phyloP scores from a whole-genome alignment of 345 rosid species.

The Salix exigua region DNA sequence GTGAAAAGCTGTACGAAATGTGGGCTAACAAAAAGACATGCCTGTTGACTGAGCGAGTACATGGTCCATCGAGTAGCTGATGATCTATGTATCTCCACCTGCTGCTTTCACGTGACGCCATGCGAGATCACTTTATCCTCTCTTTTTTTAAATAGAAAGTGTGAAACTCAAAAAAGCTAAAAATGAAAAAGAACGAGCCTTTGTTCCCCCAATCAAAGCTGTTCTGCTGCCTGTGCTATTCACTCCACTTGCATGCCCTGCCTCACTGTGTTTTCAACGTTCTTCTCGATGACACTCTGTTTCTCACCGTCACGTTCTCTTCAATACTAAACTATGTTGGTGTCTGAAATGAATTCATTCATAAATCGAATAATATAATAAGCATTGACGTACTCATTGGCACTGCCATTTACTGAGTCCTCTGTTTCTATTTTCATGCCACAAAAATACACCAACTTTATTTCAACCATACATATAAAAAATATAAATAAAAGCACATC shows the following conservation, averaged over 20 bases:
- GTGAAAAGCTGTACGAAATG: not conserved
- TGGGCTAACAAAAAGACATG: not conserved
- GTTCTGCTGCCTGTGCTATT: conserved; percentile 24
- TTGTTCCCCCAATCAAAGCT: conserved; percentile 13
- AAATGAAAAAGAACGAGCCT: conserved; percentile 1
- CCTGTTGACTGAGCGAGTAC: not conserved
- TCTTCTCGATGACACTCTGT: conserved; percentile 26
- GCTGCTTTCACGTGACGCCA: conserved; percentile 40
- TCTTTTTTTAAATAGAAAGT: not conserved
- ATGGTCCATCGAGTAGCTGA: conserved; percentile 17
- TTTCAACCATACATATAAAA: not conserved
- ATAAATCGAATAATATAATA: not conserved
- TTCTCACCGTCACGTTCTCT: conserved; percentile 18
- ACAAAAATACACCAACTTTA: not conserved
- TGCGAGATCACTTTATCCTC: conserved; percentile 11
- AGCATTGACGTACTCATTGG: not conserved
- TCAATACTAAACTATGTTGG: not conserved
- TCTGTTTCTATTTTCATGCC: not conserved
- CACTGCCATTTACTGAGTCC: conserved; percentile 6
- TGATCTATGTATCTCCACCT: not conserved
- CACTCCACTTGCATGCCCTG: conserved; percentile 13
- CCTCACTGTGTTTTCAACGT: conserved; percentile 16
- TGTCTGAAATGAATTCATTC: not conserved
- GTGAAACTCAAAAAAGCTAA: not conserved
- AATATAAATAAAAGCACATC: not conserved